These are phyloP conservation scores for Triticum turgidum DNA, from an alignment of 176 grass and related monocot species.

Conservation along the genomic window DNA sequence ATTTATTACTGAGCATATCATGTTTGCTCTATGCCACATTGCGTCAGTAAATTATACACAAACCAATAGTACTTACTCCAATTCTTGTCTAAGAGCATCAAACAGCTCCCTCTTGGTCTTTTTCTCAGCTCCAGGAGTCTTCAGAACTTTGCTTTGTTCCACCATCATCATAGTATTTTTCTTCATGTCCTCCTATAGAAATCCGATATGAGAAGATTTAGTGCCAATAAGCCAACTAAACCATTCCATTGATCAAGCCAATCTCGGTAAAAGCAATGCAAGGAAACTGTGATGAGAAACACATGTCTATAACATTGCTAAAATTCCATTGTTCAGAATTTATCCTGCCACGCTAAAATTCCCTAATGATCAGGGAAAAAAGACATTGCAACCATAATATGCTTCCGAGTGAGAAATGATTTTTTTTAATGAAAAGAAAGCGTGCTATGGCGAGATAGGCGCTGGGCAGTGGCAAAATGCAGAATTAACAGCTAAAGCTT, in stretches of 20 bases:
- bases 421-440: neutral
- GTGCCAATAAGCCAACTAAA: neutral
- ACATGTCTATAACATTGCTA: neutral
- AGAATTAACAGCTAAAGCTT: too few species aligned
- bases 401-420: neutral
- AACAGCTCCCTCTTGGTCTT: slow-evolving; percentile 92
- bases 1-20: neutral
- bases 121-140: slow-evolving; percentile 91
- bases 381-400: neutral
- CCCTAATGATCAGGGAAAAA: neutral
- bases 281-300: neutral
- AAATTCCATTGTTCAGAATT: neutral
- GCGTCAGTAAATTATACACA: neutral
- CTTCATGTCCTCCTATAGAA: slow-evolving; percentile 90
- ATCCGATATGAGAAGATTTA: slow-evolving; percentile 6
- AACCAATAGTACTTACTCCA: slow-evolving; percentile 65
- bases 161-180: slow-evolving; percentile 99
- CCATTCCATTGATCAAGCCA: neutral
- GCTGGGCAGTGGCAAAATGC: too few species aligned
- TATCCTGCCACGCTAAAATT: neutral
- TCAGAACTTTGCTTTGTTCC: slow-evolving; percentile 92
- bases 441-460: too few species aligned
- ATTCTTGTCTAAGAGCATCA: slow-evolving; percentile 80
- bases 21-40: neutral
- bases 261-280: neutral